These are phyloP conservation scores for Vigna mungo DNA, from an alignment of 306 rosid species.

Conservation along the genomic window DNA sequence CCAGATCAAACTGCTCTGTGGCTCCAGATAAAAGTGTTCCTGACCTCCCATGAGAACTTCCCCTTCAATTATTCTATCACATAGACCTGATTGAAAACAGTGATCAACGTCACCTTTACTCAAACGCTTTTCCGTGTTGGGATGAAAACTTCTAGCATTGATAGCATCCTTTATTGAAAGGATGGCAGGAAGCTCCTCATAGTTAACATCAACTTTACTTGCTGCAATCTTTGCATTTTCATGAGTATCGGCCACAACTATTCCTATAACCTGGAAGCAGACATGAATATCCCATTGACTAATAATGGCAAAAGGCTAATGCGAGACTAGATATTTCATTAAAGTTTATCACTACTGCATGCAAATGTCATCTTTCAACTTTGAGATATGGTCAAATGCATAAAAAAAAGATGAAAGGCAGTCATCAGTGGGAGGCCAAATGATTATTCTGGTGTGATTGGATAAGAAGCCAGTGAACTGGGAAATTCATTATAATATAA, in stretches of 20 bases:
- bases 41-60: constrained; percentile 94
- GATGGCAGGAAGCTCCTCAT: constrained; percentile 88
- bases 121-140: constrained; percentile 72
- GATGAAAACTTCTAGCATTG: constrained; percentile 77
- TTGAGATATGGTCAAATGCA: constrained; percentile 17
- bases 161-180: constrained; percentile 89
- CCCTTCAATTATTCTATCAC: constrained; percentile 84
- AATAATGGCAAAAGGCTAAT: constrained; percentile 34
- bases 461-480: constrained; percentile 14
- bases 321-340: constrained; percentile 36
- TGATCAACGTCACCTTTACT: constrained; percentile 80
- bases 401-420: constrained; percentile 5
- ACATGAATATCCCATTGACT: constrained; percentile 27
- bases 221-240: constrained; percentile 93
- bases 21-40: constrained; percentile 98
- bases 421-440: constrained; percentile 3
- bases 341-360: constrained; percentile 22
- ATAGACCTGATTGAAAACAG: constrained; percentile 78
- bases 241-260: constrained; percentile 94
- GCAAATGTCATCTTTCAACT: constrained; percentile 28
- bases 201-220: constrained; percentile 67
- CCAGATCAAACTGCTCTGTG: constrained; percentile 83
- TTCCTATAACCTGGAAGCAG: constrained; percentile 77
- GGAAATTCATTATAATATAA: constrained; percentile 23
- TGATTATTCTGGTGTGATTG: constrained; percentile 24